Base-by-base conservation (phyloP, 1,139 yeast genomes). In the Pichia terricola region DNA sequence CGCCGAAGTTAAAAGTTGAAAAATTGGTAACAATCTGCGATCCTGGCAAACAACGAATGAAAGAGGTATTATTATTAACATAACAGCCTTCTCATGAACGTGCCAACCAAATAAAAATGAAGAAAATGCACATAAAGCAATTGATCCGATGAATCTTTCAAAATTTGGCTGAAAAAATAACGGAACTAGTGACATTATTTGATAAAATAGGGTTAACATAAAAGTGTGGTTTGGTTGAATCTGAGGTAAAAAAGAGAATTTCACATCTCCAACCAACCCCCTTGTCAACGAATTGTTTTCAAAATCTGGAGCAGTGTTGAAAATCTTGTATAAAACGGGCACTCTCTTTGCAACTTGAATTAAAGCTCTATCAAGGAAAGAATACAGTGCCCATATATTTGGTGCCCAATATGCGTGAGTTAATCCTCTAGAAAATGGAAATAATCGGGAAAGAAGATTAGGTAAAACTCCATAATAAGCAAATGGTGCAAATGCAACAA, bases 361-460 rank as follows among this genome's bases (percentile, higher is more conserved):
- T 45, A 89, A 68, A 0, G 81, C 59, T 48, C 95, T 71, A 63
- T 91, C 99, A n/a, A 72, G 51, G 53, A 86, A 83, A 1, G 96
- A 85, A 62, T 91, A 91, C 10, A 91, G 56, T 0, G 98, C 96
- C 99, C 99, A 91, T 43, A 88, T 69, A 56, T 91, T 91, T 4
- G 98, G 98, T 1, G 98, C 98, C 98, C 98, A 91, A 65, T 94
- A 94, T 0, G 97, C 96, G 63, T 94, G 98, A 4, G 96, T 91
- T 36, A 94, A 70, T 1, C 98, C 98, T 58, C 98, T 73, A 42
- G 95, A 83, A 59, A 91, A 91, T 5, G 98, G 98, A 64, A 91
- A 91, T 36, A 94, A 65, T 41, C 98, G 69, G 5, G 68, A 61
- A 10, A 86, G 42, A 22, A 91, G 65, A 50, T 86, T 78, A 1